Conservation (phyloP, 768 basidiomycete species). For the Mycena pura region DNA sequence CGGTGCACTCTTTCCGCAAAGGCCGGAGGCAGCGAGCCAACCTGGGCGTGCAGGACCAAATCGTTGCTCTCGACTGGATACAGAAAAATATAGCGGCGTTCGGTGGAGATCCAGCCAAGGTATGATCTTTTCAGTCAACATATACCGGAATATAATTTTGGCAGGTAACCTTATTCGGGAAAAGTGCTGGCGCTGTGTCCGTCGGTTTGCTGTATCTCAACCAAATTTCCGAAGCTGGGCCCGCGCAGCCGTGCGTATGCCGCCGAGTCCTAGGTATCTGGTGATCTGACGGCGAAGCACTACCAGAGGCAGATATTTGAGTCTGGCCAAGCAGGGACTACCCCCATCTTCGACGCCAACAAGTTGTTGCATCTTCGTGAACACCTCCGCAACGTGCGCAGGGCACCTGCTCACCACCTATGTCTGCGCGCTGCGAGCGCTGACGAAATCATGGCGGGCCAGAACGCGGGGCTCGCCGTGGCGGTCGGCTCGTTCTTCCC, state of each 20-base stretch:
- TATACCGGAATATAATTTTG: too few species aligned
- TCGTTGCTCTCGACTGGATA: too few species aligned
- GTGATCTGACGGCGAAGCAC: too few species aligned
- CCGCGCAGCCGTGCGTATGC: not conserved
- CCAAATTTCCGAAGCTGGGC: not conserved
- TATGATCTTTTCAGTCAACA: too few species aligned
- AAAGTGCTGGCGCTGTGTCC: not conserved
- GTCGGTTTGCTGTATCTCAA: not conserved
- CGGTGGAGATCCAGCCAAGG: too few species aligned
- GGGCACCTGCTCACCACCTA: slow-evolving; percentile 17
- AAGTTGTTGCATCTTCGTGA: slow-evolving; percentile 20
- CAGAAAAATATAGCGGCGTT: too few species aligned
- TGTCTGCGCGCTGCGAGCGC: slow-evolving; percentile 12
- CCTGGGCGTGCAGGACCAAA: too few species aligned
- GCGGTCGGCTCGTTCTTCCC: slow-evolving; percentile 31
- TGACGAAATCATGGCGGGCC: not conserved
- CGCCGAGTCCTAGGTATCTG: too few species aligned
- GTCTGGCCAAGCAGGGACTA: slow-evolving; percentile 35
- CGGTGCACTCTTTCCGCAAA: too few species aligned
- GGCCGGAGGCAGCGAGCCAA: too few species aligned
- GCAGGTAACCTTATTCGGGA: not conserved
- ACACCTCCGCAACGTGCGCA: slow-evolving; percentile 14
- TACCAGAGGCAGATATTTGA: slow-evolving; percentile 40
- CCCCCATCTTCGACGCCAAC: slow-evolving; percentile 29
- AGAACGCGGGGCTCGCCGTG: not conserved